Evolutionary conservation across 805 yeast genomes (phyloP).

Genomic region (Maudiozyma saulgeensis): DNA sequence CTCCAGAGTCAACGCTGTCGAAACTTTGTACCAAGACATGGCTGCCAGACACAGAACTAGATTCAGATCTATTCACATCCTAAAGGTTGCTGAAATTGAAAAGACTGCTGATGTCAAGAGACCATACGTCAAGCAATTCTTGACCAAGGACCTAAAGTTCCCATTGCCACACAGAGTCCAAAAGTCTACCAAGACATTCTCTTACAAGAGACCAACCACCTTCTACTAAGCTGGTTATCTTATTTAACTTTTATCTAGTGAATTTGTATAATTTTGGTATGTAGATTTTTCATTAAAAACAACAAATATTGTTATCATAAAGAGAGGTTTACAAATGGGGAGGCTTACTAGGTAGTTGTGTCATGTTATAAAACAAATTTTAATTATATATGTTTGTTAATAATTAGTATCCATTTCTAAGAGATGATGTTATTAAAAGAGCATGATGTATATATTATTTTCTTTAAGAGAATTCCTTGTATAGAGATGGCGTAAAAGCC

Average conservation of each 20-base stretch:
- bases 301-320: background rate
- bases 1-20: conserved; percentile 98
- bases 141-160: conserved; percentile 92
- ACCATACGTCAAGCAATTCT: conserved; percentile 96
- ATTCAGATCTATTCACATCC: conserved; percentile 98
- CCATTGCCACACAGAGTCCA: conserved; percentile 99
- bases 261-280: conserved; percentile 23
- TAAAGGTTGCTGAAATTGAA: conserved; percentile 98
- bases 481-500: too few relatives aligned
- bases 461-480: too few relatives aligned
- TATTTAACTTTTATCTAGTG: conserved; percentile 6
- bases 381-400: too few relatives aligned
- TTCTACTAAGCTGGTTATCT: conserved; percentile 60
- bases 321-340: too few relatives aligned
- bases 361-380: too few relatives aligned
- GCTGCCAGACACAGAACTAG: conserved; percentile 99
- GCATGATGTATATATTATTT: too few relatives aligned
- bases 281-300: conserved; percentile 15
- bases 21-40: conserved; percentile 97
- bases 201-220: conserved; percentile 93
- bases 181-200: conserved; percentile 79
- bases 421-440: too few relatives aligned
- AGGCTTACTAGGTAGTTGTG: too few relatives aligned
- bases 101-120: conserved; percentile 98
- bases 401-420: too few relatives aligned